Evolutionary conservation across 352 stramenopile genomes (phyloP).

Genomic region (Pythium diclinum): DNA sequence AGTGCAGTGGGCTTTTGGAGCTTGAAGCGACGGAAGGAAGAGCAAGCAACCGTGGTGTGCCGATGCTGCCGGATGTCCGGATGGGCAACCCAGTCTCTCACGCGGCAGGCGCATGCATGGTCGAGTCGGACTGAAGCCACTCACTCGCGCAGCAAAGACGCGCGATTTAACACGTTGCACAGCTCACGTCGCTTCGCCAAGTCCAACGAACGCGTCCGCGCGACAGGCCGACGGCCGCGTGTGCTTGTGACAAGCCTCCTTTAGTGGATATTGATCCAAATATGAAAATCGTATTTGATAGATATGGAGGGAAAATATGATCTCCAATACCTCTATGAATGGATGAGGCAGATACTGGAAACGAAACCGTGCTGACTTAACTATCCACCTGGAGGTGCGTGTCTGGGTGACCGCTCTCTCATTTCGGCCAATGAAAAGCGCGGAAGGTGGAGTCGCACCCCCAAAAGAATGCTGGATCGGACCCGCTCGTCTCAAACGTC

Average conservation of each 20-base stretch:
- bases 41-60: too few species aligned
- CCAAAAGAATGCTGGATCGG: not conserved
- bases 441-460: not conserved
- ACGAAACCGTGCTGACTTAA: not conserved
- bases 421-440: constrained; percentile 1
- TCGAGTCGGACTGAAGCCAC: constrained; percentile 2
- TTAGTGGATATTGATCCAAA: too few species aligned
- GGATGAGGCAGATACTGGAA: not conserved
- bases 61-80: too few species aligned
- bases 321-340: not conserved
- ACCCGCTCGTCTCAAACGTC: too few species aligned
- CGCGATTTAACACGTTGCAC: constrained; percentile 6
- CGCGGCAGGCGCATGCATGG: too few species aligned
- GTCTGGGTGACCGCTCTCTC: constrained; percentile 1
- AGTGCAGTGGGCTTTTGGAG: too few species aligned
- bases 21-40: too few species aligned
- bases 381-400: not conserved
- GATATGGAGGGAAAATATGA: too few species aligned
- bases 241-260: not conserved
- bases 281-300: too few species aligned
- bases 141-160: constrained; percentile 3
- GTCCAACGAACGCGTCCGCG: not conserved
- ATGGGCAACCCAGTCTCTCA: too few species aligned
- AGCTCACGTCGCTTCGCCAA: not conserved
- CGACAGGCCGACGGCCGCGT: not conserved